These are phyloP conservation scores for Streptanthus diversifolius DNA, from an alignment of 345 rosid genomes.

Conservation along the genomic window DNA sequence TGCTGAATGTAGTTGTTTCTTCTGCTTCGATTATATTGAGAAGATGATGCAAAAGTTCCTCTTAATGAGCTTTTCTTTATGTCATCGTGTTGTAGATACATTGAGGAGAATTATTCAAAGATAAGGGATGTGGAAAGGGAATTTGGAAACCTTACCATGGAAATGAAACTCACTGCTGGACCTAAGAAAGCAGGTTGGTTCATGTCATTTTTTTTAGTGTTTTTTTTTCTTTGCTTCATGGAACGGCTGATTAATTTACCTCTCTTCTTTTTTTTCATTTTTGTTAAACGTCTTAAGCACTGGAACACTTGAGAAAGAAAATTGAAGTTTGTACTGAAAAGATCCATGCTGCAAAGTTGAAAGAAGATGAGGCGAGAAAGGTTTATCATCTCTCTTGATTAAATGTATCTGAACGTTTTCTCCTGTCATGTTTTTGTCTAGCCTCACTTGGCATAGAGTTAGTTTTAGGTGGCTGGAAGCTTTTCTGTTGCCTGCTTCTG, in stretches of 20 bases:
- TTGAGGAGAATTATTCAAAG: constrained; percentile 77
- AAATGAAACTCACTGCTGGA: constrained; percentile 96
- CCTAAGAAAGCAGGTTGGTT: constrained; percentile 85
- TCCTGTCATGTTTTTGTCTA: not conserved
- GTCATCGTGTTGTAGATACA: constrained; percentile 48
- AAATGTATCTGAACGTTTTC: not conserved
- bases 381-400: constrained; percentile 37
- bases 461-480: not conserved
- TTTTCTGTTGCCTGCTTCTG: not conserved
- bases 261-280: constrained; percentile 14
- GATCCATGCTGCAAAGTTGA: constrained; percentile 64
- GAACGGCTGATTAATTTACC: constrained; percentile 21
- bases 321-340: constrained; percentile 72
- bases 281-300: constrained; percentile 41
- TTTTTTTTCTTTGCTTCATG: constrained; percentile 4
- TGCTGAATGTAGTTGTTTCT: constrained; percentile 2
- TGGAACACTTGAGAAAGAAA: constrained; percentile 87
- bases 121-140: constrained; percentile 88
- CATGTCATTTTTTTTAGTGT: not conserved
- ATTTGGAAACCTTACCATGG: constrained; percentile 67
- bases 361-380: constrained; percentile 79
- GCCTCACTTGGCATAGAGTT: not conserved
- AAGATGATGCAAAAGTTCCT: not conserved
- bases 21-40: not conserved
- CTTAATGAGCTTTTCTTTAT: not conserved